A percentile compares a stretch with the other conserved stretches of the same genome.
Conservation (phyloP, 495 filamentous ascomycete species). For the Penicillium cataractarum region DNA sequence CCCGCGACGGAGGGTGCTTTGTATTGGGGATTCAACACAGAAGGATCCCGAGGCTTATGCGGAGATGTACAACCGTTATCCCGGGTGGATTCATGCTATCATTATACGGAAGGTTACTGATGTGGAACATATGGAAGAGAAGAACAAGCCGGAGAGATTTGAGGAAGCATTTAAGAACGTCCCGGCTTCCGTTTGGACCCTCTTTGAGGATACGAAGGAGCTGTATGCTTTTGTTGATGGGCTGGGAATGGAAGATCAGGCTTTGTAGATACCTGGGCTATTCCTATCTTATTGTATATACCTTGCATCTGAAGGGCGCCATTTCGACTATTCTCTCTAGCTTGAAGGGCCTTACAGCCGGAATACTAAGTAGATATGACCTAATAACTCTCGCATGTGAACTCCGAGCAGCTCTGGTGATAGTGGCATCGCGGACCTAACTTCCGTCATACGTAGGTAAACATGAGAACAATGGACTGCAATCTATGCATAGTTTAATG, state of each 20-base stretch:
- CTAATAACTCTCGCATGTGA: background rate
- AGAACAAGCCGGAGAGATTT: slow-evolving; percentile 76
- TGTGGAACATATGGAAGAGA: slow-evolving; percentile 69
- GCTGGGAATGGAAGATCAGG: slow-evolving; percentile 38
- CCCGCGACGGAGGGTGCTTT: slow-evolving; percentile 76
- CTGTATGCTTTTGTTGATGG: slow-evolving; percentile 52
- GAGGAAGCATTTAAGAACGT: slow-evolving; percentile 80
- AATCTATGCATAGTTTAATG: slow-evolving; percentile 7
- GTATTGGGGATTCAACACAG: slow-evolving; percentile 90
- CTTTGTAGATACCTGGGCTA: slow-evolving; percentile 16
- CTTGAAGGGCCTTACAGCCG: background rate
- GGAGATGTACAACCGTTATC: slow-evolving; percentile 64
- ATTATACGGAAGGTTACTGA: slow-evolving; percentile 82
- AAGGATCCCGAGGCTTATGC: slow-evolving; percentile 90
- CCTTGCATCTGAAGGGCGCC: background rate
- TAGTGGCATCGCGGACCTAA: slow-evolving; percentile 17
- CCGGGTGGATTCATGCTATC: slow-evolving; percentile 77
- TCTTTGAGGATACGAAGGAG: slow-evolving; percentile 77
- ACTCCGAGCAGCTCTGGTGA: background rate
- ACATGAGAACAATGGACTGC: slow-evolving; percentile 16
- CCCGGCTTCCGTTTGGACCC: slow-evolving; percentile 70
- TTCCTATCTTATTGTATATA: background rate
- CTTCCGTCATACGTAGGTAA: slow-evolving; percentile 23
- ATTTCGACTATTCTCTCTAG: background rate
- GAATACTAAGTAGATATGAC: background rate